Base-by-base conservation (phyloP, 768 basidiomycete species). In the Mycena metata region DNA sequence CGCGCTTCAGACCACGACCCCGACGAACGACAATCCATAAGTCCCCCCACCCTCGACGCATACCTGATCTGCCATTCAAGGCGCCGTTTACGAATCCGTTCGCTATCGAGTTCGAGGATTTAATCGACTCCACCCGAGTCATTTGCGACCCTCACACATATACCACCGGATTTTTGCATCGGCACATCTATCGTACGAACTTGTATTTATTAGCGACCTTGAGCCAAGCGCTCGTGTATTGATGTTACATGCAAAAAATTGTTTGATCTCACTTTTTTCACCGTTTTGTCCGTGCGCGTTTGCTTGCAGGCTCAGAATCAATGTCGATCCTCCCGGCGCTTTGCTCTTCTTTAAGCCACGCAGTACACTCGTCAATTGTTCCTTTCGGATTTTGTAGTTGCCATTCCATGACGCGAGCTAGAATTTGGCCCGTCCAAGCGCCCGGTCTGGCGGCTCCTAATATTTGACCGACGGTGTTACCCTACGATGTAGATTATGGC, bases 321-420 rank as follows among this genome's bases (percentile, higher is more conserved):
- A 76, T 61, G 69, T 73, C 62, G 72, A 91, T 74, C 45, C 80
- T 77, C n/a, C 88, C 89, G 26, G 83, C 81, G 10, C 72, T 75
- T 42, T 83, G 83, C 73, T 91, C 87, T n/a, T 79, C 77, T 64
- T 80, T 78, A 47, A 98, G 80, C 95, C 95, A 98, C 15, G 76
- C 76, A 33, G 82, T 76, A 75, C 95, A 96, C 5, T 89, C 87
- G 7, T 89, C 90, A 74, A 89, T 88, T 5, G 88, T 86, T 1
- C 84, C 86, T 2, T 83, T 73, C 0, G 96, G 94, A 76, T 96
- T 81, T 41, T 88, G 90, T 9, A 99, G 84, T 73, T 96, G 95
- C 96, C 96, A 99, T 67, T 90, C 87, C 21, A 95, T 75, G 26
- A 98, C 84, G 52, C 84, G 85, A n/a, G 84, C 80, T 21, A 95